Conservation (phyloP, 345 rosid species). For the Eucalyptus sp. region DNA sequence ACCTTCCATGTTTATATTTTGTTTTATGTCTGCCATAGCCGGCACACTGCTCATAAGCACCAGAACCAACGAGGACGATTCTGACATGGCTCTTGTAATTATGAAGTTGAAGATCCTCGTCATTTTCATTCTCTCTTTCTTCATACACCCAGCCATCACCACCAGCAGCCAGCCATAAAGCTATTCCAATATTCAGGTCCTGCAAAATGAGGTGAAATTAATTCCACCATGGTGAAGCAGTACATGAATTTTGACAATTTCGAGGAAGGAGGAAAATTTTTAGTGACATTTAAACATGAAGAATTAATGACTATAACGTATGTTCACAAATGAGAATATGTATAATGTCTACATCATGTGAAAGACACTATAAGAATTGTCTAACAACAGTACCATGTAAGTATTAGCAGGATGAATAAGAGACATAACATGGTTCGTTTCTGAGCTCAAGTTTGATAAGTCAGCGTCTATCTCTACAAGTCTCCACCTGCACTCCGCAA, state of each 20-base stretch:
- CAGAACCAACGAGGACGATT: constrained; percentile 79
- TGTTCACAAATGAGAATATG: neutral
- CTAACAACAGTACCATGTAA: constrained; percentile 44
- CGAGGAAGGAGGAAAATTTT: neutral
- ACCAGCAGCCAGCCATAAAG: constrained; percentile 81
- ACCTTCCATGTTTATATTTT: constrained; percentile 72
- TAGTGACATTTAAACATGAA: neutral
- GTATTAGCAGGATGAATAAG: constrained; percentile 82
- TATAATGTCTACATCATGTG: neutral
- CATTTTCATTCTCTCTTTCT: constrained; percentile 3
- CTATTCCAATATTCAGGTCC: constrained; percentile 92
- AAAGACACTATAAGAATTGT: neutral
- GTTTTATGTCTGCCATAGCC: constrained; percentile 95
- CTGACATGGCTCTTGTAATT: constrained; percentile 59
- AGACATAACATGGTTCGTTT: constrained; percentile 67
- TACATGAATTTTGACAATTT: neutral
- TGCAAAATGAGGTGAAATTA: constrained; percentile 10
- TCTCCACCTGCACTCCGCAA: too few species aligned
- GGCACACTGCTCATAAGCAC: constrained; percentile 98
- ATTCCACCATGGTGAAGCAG: neutral
- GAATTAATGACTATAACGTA: neutral
- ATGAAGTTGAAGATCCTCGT: constrained; percentile 6
- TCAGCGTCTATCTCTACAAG: constrained; percentile 11
- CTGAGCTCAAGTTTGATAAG: constrained; percentile 43
- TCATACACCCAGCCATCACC: constrained; percentile 74